Percentiles rank a stretch among this genome's conserved stretches.
Conservation (phyloP, 2,329 filamentous ascomycete genomes). For the Colletotrichum sp. region DNA sequence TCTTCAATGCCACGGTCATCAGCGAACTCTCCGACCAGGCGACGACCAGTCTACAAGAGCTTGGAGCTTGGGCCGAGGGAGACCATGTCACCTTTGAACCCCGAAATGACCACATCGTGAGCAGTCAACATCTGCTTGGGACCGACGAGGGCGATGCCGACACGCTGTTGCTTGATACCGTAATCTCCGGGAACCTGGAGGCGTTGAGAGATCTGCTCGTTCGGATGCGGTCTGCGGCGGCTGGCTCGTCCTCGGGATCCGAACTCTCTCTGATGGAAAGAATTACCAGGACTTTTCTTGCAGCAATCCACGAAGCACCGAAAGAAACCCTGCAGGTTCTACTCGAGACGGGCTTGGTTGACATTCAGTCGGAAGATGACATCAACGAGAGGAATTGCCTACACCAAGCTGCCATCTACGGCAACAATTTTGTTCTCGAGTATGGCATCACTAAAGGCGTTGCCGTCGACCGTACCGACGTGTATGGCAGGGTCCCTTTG, state of each 20-base stretch:
- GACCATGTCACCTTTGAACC: constrained; percentile 86
- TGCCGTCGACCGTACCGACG: constrained; percentile 81
- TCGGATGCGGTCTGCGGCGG: constrained; percentile 64
- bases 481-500: constrained; percentile 90
- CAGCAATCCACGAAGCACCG: constrained; percentile 85
- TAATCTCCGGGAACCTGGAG: constrained; percentile 80
- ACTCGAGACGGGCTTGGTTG: constrained; percentile 80
- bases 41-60: constrained; percentile 92
- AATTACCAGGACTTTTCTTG: constrained; percentile 88
- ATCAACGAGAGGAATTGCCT: constrained; percentile 98
- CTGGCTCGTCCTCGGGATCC: constrained; percentile 55
- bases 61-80: constrained; percentile 96
- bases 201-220: constrained; percentile 81
- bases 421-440: constrained; percentile 78
- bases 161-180: constrained; percentile 84
- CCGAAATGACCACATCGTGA: constrained; percentile 66
- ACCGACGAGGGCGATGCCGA: constrained; percentile 92
- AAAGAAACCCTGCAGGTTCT: constrained; percentile 77
- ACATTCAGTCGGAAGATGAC: constrained; percentile 93
- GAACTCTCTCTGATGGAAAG: constrained; percentile 70
- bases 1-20: constrained; percentile 97
- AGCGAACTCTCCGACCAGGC: constrained; percentile 96
- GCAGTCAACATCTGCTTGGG: constrained; percentile 68
- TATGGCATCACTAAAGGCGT: constrained; percentile 79
- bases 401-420: constrained; percentile 96